Base-by-base conservation (phyloP, 495 filamentous ascomycete species). In the Recurvomyces mirabilis region DNA sequence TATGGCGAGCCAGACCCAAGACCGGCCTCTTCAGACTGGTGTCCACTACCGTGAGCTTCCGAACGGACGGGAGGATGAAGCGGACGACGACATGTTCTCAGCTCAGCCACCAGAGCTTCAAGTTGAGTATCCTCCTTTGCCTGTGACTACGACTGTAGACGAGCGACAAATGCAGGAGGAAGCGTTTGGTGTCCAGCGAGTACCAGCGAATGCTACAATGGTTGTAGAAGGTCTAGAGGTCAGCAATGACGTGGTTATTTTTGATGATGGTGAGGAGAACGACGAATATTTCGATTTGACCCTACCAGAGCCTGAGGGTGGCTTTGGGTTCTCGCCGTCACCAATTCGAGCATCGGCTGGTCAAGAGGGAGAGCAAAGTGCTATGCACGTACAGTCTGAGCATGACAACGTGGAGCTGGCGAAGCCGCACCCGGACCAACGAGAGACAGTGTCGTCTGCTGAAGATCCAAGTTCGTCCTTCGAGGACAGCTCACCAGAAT, bases 401-500 rank as follows among this genome's bases (percentile, higher is more conserved):
- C n/a, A n/a, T n/a, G n/a, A n/a, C n/a, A n/a, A n/a, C n/a, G n/a
- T n/a, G n/a, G n/a, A n/a, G n/a, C n/a, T n/a, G n/a, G n/a, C n/a
- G n/a, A n/a, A n/a, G n/a, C n/a, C n/a, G n/a, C n/a, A n/a, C n/a
- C n/a, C n/a, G n/a, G n/a, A n/a, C n/a, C n/a, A n/a, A n/a, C n/a
- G n/a, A n/a, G n/a, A n/a, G n/a, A n/a, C n/a, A n/a, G n/a, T n/a
- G n/a, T n/a, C 39, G 4, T 42, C 39, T 3, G 39, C 39, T 15
- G 39, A 42, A 22, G 13, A 15, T 3, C 15, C 33, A 19, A 38
- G 33, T 23, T 46, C 43, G 15, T 21, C 43, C 11, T 46, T 38
- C 18, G n/a, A 28, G 33, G n/a, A n/a, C n/a, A 46, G 43, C 33
- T 30, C 43, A 1, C 17, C 4, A 19, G 7, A 21, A 14, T 12